Evolutionary conservation across 2,329 filamentous ascomycete genomes (phyloP).

Genomic region (Magnaporthiopsis incrustans): DNA sequence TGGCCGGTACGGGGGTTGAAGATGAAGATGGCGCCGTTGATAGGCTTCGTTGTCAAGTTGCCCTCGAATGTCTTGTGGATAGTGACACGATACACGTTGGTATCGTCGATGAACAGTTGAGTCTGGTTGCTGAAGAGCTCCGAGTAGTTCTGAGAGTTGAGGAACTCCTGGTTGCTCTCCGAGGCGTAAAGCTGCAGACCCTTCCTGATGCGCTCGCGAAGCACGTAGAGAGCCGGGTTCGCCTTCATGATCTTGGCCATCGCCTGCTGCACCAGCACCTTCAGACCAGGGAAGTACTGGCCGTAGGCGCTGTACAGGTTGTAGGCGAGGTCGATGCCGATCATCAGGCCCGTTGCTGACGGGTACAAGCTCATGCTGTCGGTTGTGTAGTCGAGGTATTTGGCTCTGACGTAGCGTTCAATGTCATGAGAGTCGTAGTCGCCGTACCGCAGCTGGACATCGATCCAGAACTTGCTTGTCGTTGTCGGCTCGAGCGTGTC

Average conservation of each 20-base stretch:
- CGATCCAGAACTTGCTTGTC: constrained; percentile 99
- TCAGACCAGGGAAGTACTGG: constrained; percentile 96
- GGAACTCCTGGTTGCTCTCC: constrained; percentile 97
- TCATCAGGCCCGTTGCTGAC: constrained; percentile 93
- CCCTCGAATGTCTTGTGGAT: constrained; percentile 99
- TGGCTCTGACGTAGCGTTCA: constrained; percentile 92
- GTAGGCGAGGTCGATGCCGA: constrained; percentile 94
- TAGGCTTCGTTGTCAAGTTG: constrained; percentile 97
- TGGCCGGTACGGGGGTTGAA: constrained; percentile 99
- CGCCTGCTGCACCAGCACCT: constrained; percentile 90
- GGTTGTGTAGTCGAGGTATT: constrained; percentile 97
- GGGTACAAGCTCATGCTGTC: constrained; percentile 99
- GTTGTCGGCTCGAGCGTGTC: constrained; percentile 89
- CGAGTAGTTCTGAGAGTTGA: constrained; percentile 99
- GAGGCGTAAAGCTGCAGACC: constrained; percentile 96
- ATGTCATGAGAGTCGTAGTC: constrained; percentile 99
- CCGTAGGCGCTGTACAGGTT: constrained; percentile 97
- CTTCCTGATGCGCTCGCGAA: constrained; percentile 96
- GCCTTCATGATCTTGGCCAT: constrained; percentile 99
- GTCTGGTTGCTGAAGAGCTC: constrained; percentile 99
- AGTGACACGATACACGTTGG: constrained; percentile 97
- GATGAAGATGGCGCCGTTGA: constrained; percentile 99
- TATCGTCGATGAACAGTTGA: constrained; percentile 97
- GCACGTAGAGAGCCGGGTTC: constrained; percentile 90
- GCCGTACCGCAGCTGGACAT: constrained; percentile 42